Conservation (phyloP, 148 eudicot species). For the Agrostemma githago region DNA sequence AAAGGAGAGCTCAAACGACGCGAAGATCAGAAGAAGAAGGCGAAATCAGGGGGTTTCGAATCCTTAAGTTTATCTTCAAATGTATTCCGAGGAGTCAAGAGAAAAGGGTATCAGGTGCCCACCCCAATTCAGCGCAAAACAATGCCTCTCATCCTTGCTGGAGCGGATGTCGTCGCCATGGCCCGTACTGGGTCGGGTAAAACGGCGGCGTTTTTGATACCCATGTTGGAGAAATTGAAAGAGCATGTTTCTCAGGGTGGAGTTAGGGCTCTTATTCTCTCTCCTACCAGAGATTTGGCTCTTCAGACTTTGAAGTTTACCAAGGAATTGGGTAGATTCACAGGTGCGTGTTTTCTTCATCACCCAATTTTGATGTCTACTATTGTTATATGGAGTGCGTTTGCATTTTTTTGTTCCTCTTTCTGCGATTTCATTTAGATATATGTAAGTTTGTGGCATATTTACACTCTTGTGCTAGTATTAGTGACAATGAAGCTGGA, state of each 20-base stretch:
- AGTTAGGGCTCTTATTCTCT: constrained; percentile 70
- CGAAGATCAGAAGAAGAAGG: constrained; percentile 51
- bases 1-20: constrained; percentile 45
- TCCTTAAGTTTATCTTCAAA: constrained; percentile 45
- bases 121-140: constrained; percentile 95
- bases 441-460: neutral
- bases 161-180: constrained; percentile 92
- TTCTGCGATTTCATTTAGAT: too few species aligned
- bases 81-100: constrained; percentile 56
- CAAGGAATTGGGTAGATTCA: constrained; percentile 63
- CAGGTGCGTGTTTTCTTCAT: constrained; percentile 38
- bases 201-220: constrained; percentile 88
- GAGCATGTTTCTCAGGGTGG: constrained; percentile 78
- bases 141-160: constrained; percentile 77
- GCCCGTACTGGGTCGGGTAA: constrained; percentile 97
- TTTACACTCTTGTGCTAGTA: neutral
- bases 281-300: constrained; percentile 89
- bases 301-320: constrained; percentile 83
- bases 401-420: too few species aligned
- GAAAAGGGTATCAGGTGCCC: constrained; percentile 84
- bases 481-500: too few species aligned
- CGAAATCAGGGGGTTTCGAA: constrained; percentile 95
- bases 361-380: neutral
- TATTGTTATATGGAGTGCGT: neutral
- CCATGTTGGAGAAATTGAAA: constrained; percentile 78